phyloP scores from a whole-genome alignment of 345 rosid genomes.

The Eucalyptus pumila region DNA sequence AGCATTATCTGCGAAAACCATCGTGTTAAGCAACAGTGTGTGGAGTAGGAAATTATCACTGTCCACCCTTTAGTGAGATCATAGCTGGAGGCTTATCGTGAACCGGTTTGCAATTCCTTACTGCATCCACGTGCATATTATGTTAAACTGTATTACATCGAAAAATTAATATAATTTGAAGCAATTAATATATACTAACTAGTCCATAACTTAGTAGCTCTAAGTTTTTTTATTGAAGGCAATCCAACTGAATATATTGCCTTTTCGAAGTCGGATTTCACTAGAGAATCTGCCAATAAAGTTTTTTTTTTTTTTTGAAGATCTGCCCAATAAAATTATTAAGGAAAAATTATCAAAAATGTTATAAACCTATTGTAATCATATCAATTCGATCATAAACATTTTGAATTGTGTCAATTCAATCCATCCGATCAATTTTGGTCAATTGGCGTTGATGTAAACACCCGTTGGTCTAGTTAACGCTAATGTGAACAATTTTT shows the following conservation, averaged over 20 bases:
- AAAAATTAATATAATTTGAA: rapidly evolving
- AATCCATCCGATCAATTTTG: too few species aligned
- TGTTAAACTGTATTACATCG: rapidly evolving
- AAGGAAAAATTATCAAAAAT: too few species aligned
- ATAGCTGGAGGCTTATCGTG: neutral
- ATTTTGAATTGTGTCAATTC: too few species aligned
- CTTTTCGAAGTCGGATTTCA: neutral
- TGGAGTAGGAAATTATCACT: neutral
- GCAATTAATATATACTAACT: neutral
- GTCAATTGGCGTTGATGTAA: too few species aligned
- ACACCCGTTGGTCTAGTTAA: too few species aligned
- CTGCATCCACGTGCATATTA: neutral
- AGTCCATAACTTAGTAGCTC: neutral
- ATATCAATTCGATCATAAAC: rapidly evolving
- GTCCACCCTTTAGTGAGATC: neutral
- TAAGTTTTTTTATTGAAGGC: neutral
- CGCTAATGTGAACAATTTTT: too few species aligned
- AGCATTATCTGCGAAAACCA: neutral
- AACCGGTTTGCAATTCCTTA: neutral
- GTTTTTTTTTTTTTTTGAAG: too few species aligned
- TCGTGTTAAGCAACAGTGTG: neutral
- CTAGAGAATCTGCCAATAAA: too few species aligned
- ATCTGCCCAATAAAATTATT: neutral
- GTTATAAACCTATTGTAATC: too few species aligned
- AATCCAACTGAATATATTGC: neutral